Percentiles rank a stretch among this genome's conserved stretches.
Evolutionary conservation across 495 filamentous ascomycete species (phyloP).

Genomic region (Xylaria scruposa): DNA sequence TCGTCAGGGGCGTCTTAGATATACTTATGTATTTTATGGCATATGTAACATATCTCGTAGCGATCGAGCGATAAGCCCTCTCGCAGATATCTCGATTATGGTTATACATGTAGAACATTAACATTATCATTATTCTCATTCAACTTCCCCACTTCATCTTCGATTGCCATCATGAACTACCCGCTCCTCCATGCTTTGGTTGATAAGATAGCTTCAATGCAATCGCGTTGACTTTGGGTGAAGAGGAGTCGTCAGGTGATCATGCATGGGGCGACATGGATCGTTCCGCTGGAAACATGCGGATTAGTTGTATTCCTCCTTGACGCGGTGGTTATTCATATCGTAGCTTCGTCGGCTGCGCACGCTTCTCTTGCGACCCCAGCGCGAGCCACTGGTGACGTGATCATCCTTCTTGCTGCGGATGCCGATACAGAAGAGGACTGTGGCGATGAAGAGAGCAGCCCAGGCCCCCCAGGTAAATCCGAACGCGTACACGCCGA

Average conservation of each 20-base stretch:
- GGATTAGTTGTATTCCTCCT: constrained; percentile 68
- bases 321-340: constrained; percentile 60
- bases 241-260: background rate
- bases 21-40: background rate
- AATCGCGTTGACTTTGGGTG: background rate
- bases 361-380: constrained; percentile 45
- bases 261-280: background rate
- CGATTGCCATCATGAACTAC: background rate
- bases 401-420: constrained; percentile 26
- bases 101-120: background rate
- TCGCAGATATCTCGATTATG: background rate
- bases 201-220: background rate
- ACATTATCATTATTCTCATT: constrained; percentile 17
- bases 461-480: constrained; percentile 86
- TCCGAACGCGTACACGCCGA: constrained; percentile 78
- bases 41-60: background rate
- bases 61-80: background rate
- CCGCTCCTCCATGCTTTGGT: background rate
- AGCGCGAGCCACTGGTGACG: constrained; percentile 32
- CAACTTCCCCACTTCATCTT: background rate
- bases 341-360: constrained; percentile 54
- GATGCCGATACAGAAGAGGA: constrained; percentile 70
- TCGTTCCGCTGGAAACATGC: background rate
- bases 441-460: constrained; percentile 70
- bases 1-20: background rate